A percentile compares a stretch with the other conserved stretches of the same genome.
These are phyloP conservation scores for Eragrostis curvula DNA, from an alignment of 176 grass and related monocot species.

Conservation along the genomic window DNA sequence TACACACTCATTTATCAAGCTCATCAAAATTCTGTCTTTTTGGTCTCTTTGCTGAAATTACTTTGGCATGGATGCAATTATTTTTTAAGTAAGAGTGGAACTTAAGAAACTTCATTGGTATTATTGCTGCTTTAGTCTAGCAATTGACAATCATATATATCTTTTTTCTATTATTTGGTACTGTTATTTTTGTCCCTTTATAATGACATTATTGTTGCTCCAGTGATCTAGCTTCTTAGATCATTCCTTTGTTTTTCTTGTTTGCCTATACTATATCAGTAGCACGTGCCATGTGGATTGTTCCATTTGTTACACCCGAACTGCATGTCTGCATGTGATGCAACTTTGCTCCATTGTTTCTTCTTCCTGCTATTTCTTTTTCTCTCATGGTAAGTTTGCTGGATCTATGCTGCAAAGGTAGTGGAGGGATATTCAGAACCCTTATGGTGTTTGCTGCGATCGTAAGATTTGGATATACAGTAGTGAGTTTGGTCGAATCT, in stretches of 20 bases:
- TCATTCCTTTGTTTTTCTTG: constrained; percentile 10
- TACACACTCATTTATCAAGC: not conserved
- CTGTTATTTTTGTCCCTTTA: not conserved
- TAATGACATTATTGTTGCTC: constrained; percentile 24
- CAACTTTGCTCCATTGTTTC: constrained; percentile 18
- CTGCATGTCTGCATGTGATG: too few relatives aligned
- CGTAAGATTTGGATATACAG: constrained; percentile 43
- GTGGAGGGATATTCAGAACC: not conserved
- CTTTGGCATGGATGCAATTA: not conserved
- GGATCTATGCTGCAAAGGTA: constrained; percentile 34
- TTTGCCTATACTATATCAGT: constrained; percentile 9
- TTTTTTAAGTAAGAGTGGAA: constrained; percentile 3
- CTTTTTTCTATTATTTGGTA: not conserved
- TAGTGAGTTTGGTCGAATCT: constrained; percentile 29
- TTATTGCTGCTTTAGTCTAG: constrained; percentile 7
- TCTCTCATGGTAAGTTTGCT: not conserved
- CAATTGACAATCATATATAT: not conserved
- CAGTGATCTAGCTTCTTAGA: constrained; percentile 15
- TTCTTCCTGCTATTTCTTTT: not conserved
- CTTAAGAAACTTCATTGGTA: constrained; percentile 33
- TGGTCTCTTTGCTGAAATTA: not conserved
- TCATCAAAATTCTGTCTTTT: not conserved
- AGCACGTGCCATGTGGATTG: constrained; percentile 42
- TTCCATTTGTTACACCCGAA: constrained; percentile 24
- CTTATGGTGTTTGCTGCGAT: constrained; percentile 45